Conservation (phyloP, 495 filamentous ascomycete species). For the Penicillium daleae region DNA sequence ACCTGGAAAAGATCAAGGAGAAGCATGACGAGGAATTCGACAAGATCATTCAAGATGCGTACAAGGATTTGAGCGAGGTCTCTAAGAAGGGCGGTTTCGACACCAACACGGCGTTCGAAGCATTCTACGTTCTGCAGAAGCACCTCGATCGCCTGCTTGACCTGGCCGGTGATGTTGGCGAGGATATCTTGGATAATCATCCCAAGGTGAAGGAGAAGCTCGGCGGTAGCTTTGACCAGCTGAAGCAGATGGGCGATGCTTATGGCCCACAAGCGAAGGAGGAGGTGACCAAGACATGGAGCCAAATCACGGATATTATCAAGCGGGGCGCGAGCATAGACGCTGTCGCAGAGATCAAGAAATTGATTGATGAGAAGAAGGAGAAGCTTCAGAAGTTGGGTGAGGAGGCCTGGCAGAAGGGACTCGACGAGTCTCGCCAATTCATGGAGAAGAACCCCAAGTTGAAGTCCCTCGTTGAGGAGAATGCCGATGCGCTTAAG, state of each 20-base stretch:
- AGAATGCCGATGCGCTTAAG: slow-evolving; percentile 64
- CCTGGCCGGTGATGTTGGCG: slow-evolving; percentile 57
- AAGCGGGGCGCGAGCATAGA: slow-evolving; percentile 53
- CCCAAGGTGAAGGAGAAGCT: slow-evolving; percentile 68
- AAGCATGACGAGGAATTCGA: slow-evolving; percentile 67
- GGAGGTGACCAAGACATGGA: slow-evolving; percentile 67
- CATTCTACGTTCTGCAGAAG: slow-evolving; percentile 57
- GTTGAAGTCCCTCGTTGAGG: slow-evolving; percentile 64
- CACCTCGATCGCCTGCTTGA: slow-evolving; percentile 52
- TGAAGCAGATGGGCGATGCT: slow-evolving; percentile 65
- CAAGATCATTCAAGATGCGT: slow-evolving; percentile 60
- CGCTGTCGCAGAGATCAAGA: slow-evolving; percentile 55
- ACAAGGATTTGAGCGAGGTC: slow-evolving; percentile 56
- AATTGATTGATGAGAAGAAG: slow-evolving; percentile 66
- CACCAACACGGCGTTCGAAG: slow-evolving; percentile 53
- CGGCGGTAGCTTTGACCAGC: slow-evolving; percentile 61
- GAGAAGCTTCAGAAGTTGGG: slow-evolving; percentile 63
- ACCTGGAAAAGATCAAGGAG: slow-evolving; percentile 61
- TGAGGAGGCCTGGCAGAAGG: slow-evolving; percentile 67
- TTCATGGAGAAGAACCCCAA: slow-evolving; percentile 68
- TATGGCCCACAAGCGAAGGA: slow-evolving; percentile 72
- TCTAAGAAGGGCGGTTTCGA: slow-evolving; percentile 51
- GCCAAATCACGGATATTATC: slow-evolving; percentile 59
- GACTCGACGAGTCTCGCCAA: slow-evolving; percentile 61
- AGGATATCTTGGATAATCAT: slow-evolving; percentile 65